Base-by-base conservation (phyloP, 768 basidiomycete genomes). In the Tephrocybe rancida region DNA sequence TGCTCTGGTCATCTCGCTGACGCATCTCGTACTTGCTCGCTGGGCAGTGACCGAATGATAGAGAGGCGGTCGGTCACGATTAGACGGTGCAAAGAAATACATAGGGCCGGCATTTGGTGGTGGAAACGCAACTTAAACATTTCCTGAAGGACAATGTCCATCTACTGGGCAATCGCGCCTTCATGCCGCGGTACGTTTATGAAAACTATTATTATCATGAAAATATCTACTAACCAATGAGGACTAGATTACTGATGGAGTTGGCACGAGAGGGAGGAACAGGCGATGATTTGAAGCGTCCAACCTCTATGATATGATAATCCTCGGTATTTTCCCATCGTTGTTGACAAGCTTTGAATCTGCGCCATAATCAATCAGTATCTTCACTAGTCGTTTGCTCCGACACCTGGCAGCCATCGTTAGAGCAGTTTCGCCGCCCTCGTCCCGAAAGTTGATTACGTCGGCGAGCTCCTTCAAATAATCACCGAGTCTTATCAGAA, bases 391-490 rank as follows among this genome's bases (percentile, higher is more conserved):
- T 13, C 95, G 89, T 70, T 97, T 95, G 70, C 92, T 95, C 51
- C 97, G 78, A 66, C 95, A 98, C 38, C 97, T 82, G 13, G 97
- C 96, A 18, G 97, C 95, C 79, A 99, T 85, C 3, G 97, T 98
- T 56, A 99, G 72, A 10, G 97, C 94, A 6, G 97, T 98, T 73
- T 99, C 97, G 30, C 96, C 96, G 59, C 98, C 97, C 67, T 98
- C 95, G 67, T 98, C 96, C 68, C 97, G 97, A 68, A 98, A 98
- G 66, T 99, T 99, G 71, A 99, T 94, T 43, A 99, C 93, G 64
- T 99, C 97, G 27, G 94, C 92, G 27, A 99, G 75, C 70, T 99
- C 97, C 64, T 90, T 90, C 0, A 96, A 95, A 73, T 92, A 99
- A 64, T 95, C 95, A 5, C 90, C 80, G 35, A 99, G 79, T 46